A percentile compares a stretch with the other conserved stretches of the same genome.
These are phyloP conservation scores for Drechmeria coniospora DNA, from an alignment of 2,329 filamentous ascomycete species.

Conservation along the genomic window DNA sequence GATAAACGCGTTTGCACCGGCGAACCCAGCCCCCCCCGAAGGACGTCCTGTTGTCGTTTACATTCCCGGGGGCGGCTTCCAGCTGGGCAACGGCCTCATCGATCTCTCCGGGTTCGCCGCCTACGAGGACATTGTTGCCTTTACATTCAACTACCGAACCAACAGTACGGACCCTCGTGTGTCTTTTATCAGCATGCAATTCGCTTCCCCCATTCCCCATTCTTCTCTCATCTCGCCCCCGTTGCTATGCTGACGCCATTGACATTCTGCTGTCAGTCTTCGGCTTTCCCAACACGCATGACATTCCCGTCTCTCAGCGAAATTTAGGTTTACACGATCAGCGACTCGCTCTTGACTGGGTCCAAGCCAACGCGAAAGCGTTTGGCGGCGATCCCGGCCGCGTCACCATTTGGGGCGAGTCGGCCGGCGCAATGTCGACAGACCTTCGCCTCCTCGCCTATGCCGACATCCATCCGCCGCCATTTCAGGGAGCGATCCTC, in stretches of 20 bases:
- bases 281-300: constrained; percentile 29
- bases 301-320: constrained; percentile 19
- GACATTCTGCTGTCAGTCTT: constrained; percentile 8
- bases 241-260: background rate
- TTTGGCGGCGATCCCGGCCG: constrained; percentile 13
- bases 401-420: constrained; percentile 14
- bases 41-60: constrained; percentile 11
- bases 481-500: constrained; percentile 12
- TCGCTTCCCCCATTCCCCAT: background rate
- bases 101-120: constrained; percentile 12
- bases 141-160: constrained; percentile 12
- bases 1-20: constrained; percentile 13
- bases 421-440: constrained; percentile 16
- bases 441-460: constrained; percentile 12
- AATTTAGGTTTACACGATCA: constrained; percentile 15
- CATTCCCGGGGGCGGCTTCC: constrained; percentile 12
- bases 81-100: constrained; percentile 8
- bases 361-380: constrained; percentile 10
- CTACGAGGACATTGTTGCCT: constrained; percentile 12
- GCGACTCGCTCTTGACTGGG: constrained; percentile 12
- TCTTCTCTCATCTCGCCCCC: background rate
- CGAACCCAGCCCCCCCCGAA: background rate
- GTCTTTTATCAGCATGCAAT: background rate
- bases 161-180: constrained; percentile 11
- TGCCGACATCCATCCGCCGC: constrained; percentile 3